These are phyloP conservation scores for Cytospora leucostoma DNA, from an alignment of 2,329 filamentous ascomycete species.

Conservation along the genomic window DNA sequence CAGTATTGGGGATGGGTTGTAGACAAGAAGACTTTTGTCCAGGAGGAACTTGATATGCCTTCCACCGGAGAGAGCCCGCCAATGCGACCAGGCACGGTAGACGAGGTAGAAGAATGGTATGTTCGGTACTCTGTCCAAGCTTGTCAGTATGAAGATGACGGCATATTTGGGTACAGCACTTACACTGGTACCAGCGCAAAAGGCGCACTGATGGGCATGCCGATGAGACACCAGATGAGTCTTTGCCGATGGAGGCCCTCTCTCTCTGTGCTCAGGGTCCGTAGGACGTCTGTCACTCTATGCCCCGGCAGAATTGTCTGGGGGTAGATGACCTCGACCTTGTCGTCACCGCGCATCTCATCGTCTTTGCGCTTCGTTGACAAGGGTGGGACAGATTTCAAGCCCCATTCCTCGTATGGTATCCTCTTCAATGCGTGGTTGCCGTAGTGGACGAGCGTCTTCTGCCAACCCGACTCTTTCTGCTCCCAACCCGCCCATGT, in stretches of 20 bases:
- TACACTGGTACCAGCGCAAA: slow-evolving; percentile 85
- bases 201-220: slow-evolving; percentile 81
- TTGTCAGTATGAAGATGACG: slow-evolving; percentile 22
- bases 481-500: slow-evolving; percentile 89
- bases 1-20: slow-evolving; percentile 66
- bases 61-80: slow-evolving; percentile 81
- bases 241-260: slow-evolving; percentile 74
- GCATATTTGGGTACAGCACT: slow-evolving; percentile 40
- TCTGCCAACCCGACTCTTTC: slow-evolving; percentile 84
- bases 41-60: slow-evolving; percentile 82
- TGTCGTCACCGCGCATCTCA: slow-evolving; percentile 62
- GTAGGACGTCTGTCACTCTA: slow-evolving; percentile 66
- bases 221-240: slow-evolving; percentile 78
- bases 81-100: slow-evolving; percentile 91
- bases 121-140: slow-evolving; percentile 71
- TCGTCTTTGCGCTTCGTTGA: slow-evolving; percentile 66
- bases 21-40: slow-evolving; percentile 68
- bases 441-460: slow-evolving; percentile 79
- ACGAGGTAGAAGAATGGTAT: slow-evolving; percentile 95
- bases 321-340: slow-evolving; percentile 77
- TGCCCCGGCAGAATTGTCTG: slow-evolving; percentile 65
- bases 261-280: slow-evolving; percentile 74
- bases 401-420: slow-evolving; percentile 94
- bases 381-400: slow-evolving; percentile 90
- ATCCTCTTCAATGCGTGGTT: slow-evolving; percentile 85